Evolutionary conservation across 2,329 filamentous ascomycete genomes (phyloP).

Genomic region (Claviceps fusiformis): DNA sequence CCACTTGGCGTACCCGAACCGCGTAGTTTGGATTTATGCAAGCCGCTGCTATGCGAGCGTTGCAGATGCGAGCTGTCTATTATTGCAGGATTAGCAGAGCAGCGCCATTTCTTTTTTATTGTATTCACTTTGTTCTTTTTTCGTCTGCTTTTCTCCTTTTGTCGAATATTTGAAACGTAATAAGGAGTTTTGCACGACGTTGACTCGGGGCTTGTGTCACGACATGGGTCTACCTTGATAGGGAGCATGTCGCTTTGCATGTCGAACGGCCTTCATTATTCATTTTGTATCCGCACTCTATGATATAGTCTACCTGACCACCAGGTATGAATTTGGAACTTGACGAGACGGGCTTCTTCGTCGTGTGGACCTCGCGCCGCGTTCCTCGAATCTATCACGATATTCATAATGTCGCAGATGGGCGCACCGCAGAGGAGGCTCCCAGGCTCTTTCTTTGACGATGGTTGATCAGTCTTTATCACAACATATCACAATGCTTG

Average conservation of each 20-base stretch:
- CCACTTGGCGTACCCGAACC: background rate
- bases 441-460: background rate
- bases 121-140: background rate
- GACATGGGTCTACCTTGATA: background rate
- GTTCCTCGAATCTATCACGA: background rate
- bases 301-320: background rate
- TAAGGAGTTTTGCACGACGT: background rate
- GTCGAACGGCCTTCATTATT: background rate
- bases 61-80: background rate
- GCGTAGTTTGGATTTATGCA: background rate
- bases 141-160: background rate
- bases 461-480: background rate
- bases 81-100: background rate
- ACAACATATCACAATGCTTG: background rate
- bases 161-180: background rate
- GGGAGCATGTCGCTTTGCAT: background rate
- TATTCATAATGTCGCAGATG: background rate
- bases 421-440: background rate
- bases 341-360: background rate
- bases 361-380: background rate
- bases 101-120: background rate
- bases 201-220: background rate
- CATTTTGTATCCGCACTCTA: background rate
- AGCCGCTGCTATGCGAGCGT: background rate
- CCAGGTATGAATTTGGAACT: background rate